phyloP scores from a whole-genome alignment of 2,329 filamentous ascomycete species.

The Colletotrichum ledebouriae region DNA sequence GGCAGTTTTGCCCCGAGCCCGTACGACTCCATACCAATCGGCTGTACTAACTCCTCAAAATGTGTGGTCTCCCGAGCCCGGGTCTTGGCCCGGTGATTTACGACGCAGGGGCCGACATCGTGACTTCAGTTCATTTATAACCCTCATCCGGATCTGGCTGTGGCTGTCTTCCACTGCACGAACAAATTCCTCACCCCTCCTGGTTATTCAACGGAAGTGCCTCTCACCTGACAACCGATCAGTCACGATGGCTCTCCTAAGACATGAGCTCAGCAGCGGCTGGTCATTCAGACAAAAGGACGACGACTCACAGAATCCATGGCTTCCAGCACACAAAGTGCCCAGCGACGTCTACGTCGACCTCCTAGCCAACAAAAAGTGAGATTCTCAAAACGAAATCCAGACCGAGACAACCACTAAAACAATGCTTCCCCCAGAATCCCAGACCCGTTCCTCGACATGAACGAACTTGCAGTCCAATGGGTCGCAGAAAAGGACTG shows the following conservation, averaged over 20 bases:
- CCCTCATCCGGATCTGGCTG: neutral
- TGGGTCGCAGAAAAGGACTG: slow-evolving; percentile 75
- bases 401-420: neutral
- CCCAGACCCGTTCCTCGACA: slow-evolving; percentile 69
- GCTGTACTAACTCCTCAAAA: slow-evolving; percentile 29
- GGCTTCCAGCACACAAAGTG: slow-evolving; percentile 52
- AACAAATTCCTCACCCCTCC: too few species aligned
- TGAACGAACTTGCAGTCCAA: slow-evolving; percentile 70
- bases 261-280: slow-evolving; percentile 42
- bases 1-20: slow-evolving; percentile 15
- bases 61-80: slow-evolving; percentile 22
- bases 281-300: slow-evolving; percentile 48
- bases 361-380: slow-evolving; percentile 53
- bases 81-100: slow-evolving; percentile 13
- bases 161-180: neutral
- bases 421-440: slow-evolving; percentile 50
- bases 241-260: slow-evolving; percentile 6
- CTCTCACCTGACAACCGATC: too few species aligned
- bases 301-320: slow-evolving; percentile 46
- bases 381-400: slow-evolving; percentile 8
- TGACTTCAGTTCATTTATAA: slow-evolving; percentile 6
- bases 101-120: neutral
- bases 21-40: slow-evolving; percentile 12
- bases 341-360: slow-evolving; percentile 56
- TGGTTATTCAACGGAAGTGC: too few species aligned